Evolutionary conservation across 2,329 filamentous ascomycete genomes (phyloP), one percentile per base, ranked within the genome.

Genomic region (Stachybotrys elegans): DNA sequence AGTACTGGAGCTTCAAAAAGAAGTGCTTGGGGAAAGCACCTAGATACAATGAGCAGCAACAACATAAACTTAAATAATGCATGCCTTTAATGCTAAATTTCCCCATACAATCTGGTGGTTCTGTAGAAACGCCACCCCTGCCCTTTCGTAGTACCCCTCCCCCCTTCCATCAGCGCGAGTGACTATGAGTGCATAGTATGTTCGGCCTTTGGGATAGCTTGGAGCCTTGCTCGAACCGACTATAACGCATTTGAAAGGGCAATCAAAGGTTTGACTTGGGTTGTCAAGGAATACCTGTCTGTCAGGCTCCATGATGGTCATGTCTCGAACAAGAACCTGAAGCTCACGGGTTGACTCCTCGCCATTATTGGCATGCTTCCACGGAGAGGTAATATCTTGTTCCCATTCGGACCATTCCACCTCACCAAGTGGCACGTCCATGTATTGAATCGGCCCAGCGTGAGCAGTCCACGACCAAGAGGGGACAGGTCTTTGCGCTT

Each of bases 401-500:
- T 22, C 14, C 27, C 45, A 47, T 3, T 43, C 32, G 5, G 32
- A 32, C 49, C 51, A 54, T 3, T 43, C 19, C 16, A 54, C 48
- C 1, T 31, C 27, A 2, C 46, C 48, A 12, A 62, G 54, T 0
- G 48, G 46, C 1, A 57, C 36, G 8, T 56, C 22, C 12, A 64
- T n/a, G 22, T 55, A 65, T 6, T 48, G 40, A 4, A 66, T 65
- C 0, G 40, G 51, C 4, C 62, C 63, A 3, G 54, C 17, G 22
- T 65, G 62, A 1, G 55, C 58, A 58, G 64, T 66, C 63, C 62
- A 66, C 0, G 63, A 66, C 63, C 63, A 66, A 0, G 54, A 47
- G 3, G 62, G 62, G 1, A 57, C 52, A 4, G 25, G 17, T 16
- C 22, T 14, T 7, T 20, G 34, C 20, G n/a, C 27, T 23, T 48